Evolutionary conservation across 495 filamentous ascomycete species (phyloP), one percentile per base, ranked within the genome.

Genomic region (Pseudevernia furfuracea): DNA sequence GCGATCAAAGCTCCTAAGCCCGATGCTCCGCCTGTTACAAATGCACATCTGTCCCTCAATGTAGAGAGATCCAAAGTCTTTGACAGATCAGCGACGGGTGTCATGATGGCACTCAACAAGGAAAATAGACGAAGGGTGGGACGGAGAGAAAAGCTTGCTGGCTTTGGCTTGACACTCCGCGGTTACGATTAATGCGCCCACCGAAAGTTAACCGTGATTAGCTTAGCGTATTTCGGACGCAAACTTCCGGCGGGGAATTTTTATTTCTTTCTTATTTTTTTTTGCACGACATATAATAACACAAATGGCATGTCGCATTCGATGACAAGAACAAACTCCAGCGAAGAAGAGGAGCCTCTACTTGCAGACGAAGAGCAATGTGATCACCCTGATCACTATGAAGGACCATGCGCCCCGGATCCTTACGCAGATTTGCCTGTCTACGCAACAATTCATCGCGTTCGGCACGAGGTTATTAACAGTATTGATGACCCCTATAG

Each of bases 401-500:
- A 59, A 32, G 39, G 37, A 15, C 69, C 67, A 2, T 57, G 55
- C 30, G 60, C 62, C 30, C 70, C 74, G 15, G 71, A 75, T 38
- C 65, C 71, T 9, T 77, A 80, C 69, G 70, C 72, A 19, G 71
- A 78, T 57, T 71, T 83, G 37, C 80, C 80, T 43, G 79, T 84
- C 23, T 82, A 80, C 66, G 71, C 74, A 32, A 79, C 73, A 30
- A 82, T 82, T 60, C 79, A 81, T 69, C 69, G 77, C 73, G 71
- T 76, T 28, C 73, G 74, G 25, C 63, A 69, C 64, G 70, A 76
- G 52, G 53, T 78, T 19, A 72, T 75, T 32, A 73, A 70, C 56
- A 77, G 74, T 23, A 73, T 75, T 61, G 84, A 86, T 71, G 84
- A 87, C 66, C 82, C 82, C 14, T 87, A 87, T 70, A 85, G 80